Percentiles rank a stretch among this genome's conserved stretches.
These are phyloP conservation scores for Orobanche coerulescens DNA, from an alignment of 257 asterid genomes.

Conservation along the genomic window DNA sequence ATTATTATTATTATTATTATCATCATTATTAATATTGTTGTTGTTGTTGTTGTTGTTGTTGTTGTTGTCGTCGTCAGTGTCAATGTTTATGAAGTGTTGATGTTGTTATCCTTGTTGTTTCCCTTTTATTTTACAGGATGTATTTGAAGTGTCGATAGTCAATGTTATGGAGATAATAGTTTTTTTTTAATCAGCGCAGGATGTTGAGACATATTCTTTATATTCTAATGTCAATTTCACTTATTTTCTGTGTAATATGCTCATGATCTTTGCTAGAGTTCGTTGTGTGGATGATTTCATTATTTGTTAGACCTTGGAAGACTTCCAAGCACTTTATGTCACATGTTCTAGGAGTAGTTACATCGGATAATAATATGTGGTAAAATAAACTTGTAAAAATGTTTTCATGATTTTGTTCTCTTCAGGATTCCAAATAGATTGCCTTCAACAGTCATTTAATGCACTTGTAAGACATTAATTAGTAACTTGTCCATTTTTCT, in stretches of 20 bases:
- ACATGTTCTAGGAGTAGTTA: neutral
- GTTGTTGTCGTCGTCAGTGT: too few relatives aligned
- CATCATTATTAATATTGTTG: too few relatives aligned
- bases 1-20: too few relatives aligned
- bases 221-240: neutral
- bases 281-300: neutral
- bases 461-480: too few relatives aligned
- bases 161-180: neutral
- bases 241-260: neutral
- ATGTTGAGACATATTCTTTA: neutral
- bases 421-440: neutral
- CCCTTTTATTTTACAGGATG: neutral
- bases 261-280: neutral
- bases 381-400: neutral
- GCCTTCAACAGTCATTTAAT: too few relatives aligned
- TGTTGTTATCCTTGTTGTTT: neutral
- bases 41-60: too few relatives aligned
- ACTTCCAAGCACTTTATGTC: neutral
- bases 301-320: neutral
- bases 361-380: too few relatives aligned
- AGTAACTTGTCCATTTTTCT: too few relatives aligned
- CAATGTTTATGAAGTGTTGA: too few relatives aligned
- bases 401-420: neutral
- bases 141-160: neutral
- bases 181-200: neutral